phyloP scores from a whole-genome alignment of 768 basidiomycete species.

The Mycena venus region DNA sequence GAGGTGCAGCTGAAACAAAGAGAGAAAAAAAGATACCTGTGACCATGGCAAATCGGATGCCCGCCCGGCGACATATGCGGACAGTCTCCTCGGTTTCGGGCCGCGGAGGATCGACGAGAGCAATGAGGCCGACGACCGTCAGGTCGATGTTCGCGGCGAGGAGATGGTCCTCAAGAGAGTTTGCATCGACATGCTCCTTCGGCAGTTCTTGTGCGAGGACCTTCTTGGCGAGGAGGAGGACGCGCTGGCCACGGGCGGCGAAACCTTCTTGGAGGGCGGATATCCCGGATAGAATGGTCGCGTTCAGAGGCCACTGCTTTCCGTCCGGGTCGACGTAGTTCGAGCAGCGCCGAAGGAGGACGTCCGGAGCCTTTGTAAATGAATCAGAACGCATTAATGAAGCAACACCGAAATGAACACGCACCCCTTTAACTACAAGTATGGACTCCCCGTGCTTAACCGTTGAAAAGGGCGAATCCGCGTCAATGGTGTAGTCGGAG shows the following conservation, averaged over 20 bases:
- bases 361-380: conserved; percentile 58
- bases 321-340: conserved; percentile 54
- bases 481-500: background rate
- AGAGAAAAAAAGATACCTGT: conserved; percentile 50
- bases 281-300: conserved; percentile 43
- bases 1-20: background rate
- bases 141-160: conserved; percentile 59
- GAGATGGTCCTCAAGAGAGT: conserved; percentile 59
- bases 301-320: conserved; percentile 48
- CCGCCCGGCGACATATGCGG: conserved; percentile 64
- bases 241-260: conserved; percentile 70
- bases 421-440: conserved; percentile 56
- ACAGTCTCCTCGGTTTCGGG: conserved; percentile 67
- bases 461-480: background rate
- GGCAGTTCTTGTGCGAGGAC: conserved; percentile 49
- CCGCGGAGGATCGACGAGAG: conserved; percentile 71
- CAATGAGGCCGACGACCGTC: conserved; percentile 70
- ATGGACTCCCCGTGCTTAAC: conserved; percentile 43
- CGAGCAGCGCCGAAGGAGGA: conserved; percentile 57
- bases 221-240: conserved; percentile 69
- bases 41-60: conserved; percentile 75
- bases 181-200: conserved; percentile 45
- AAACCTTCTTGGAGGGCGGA: conserved; percentile 58
- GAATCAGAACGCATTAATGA: background rate
- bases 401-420: conserved; percentile 8